Base-by-base conservation (phyloP, 2,329 filamentous ascomycete genomes). In the Gnomoniopsis smithogilvyi region DNA sequence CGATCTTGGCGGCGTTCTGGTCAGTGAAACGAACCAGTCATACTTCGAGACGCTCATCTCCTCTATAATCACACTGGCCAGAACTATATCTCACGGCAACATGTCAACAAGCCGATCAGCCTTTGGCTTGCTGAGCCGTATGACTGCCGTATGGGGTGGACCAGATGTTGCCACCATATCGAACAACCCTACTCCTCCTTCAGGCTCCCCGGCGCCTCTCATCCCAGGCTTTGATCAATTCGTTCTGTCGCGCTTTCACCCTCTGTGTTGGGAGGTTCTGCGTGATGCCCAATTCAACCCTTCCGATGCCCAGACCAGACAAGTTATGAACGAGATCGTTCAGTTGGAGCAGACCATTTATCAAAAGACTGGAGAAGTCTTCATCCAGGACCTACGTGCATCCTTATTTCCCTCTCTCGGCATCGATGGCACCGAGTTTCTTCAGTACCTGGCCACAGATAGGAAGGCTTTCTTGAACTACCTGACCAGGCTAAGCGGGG, bases 161-260 rank as follows among this genome's bases (percentile, higher is more conserved):
- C 90, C 92, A 1, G 91, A 96, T 63, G 79, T 89, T 41, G 80
- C 84, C 14, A 81, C 79, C 38, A 81, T 87, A 47, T 76, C 80
- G 15, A 73, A 78, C 51, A 81, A 80, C 59, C 80, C 80, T 2
- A 73, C 73, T 3, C 75, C 80, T 4, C 75, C 83, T 0, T 78
- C 77, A 12, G 75, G 78, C 3, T 78, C 79, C 1, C 78, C 85
- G 3, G 71, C 75, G 12, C 85, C 86, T 12, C 76, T 74, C 19
- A 86, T 99, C 30, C 91, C 93, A 2, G 94, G 95, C 7, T 99
- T 99, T 70, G 92, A 96, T 66, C 83, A 85, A 58, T 98, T 96
- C 74, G 89, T 96, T 74, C 90, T 98, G 60, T 86, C 90, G 47
- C 85, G 90, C 22, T 96, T 99, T 76, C 94, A 96, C 60, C 84